phyloP scores from a whole-genome alignment of 495 filamentous ascomycete species.

The Podospora comata region DNA sequence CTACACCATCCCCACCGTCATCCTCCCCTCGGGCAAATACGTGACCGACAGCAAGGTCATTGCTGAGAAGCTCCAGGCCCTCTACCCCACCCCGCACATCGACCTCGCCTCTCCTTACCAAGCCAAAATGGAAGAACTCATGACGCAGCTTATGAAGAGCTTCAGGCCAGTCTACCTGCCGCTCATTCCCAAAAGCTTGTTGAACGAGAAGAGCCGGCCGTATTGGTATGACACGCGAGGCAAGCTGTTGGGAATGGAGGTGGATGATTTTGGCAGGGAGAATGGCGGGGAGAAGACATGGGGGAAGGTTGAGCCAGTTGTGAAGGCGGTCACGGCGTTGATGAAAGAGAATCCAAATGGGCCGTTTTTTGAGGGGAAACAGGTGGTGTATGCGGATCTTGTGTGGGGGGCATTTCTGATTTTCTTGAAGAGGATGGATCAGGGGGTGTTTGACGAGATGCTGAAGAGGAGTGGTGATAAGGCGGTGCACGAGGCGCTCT shows the following conservation, averaged over 20 bases:
- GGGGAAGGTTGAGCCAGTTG: slow-evolving; percentile 31
- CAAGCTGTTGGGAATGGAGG: slow-evolving; percentile 39
- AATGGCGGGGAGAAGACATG: slow-evolving; percentile 40
- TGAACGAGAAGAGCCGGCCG: slow-evolving; percentile 38
- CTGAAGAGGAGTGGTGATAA: slow-evolving; percentile 36
- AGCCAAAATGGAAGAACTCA: slow-evolving; percentile 27
- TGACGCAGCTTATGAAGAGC: slow-evolving; percentile 18
- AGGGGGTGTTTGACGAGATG: slow-evolving; percentile 32
- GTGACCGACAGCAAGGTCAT: slow-evolving; percentile 59
- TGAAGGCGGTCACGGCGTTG: slow-evolving; percentile 44
- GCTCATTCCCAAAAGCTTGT: slow-evolving; percentile 35
- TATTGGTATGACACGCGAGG: slow-evolving; percentile 48
- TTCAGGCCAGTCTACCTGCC: slow-evolving; percentile 35
- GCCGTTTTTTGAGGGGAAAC: slow-evolving; percentile 45
- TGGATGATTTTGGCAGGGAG: slow-evolving; percentile 40
- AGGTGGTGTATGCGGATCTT: slow-evolving; percentile 43
- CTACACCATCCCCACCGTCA: slow-evolving; percentile 57
- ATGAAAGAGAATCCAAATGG: slow-evolving; percentile 49
- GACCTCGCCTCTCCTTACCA: slow-evolving; percentile 49
- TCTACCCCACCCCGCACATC: slow-evolving; percentile 51
- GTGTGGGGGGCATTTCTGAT: slow-evolving; percentile 39
- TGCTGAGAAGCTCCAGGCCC: slow-evolving; percentile 47
- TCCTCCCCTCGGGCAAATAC: slow-evolving; percentile 49
- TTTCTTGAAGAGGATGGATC: slow-evolving; percentile 33
- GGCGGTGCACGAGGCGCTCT: slow-evolving; percentile 18